Conservation (phyloP, 2,329 filamentous ascomycete species). For the Cadophora sp. region DNA sequence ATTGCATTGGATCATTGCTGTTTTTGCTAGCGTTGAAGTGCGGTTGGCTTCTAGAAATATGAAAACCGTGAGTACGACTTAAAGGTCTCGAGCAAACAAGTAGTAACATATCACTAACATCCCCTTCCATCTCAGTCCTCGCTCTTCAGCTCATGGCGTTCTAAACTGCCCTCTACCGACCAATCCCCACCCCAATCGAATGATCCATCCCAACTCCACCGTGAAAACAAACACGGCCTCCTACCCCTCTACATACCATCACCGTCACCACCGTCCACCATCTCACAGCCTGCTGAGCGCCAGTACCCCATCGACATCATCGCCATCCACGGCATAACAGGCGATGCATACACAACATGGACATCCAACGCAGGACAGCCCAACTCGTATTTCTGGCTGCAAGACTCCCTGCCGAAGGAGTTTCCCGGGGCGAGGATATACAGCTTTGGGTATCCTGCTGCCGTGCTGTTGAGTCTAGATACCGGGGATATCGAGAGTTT, state of each 20-base stretch:
- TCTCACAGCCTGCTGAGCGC: not conserved
- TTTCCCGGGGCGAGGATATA: conserved; percentile 36
- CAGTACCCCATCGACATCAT: conserved; percentile 31
- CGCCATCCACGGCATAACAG: conserved; percentile 35
- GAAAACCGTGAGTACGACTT: too few species aligned
- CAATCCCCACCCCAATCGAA: not conserved
- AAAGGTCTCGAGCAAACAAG: too few species aligned
- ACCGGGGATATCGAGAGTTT: conserved; percentile 30
- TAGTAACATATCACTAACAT: too few species aligned
- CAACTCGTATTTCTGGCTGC: conserved; percentile 31
- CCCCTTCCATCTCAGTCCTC: too few species aligned
- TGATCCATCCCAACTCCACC: not conserved
- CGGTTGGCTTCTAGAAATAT: too few species aligned
- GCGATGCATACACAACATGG: conserved; percentile 37
- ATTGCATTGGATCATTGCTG: too few species aligned
- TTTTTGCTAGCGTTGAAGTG: too few species aligned
- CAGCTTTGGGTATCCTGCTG: conserved; percentile 36
- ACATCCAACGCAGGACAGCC: conserved; percentile 24
- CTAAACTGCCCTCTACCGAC: not conserved
- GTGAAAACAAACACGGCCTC: conserved; percentile 1
- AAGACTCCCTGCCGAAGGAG: conserved; percentile 33
- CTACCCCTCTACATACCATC: conserved; percentile 1
- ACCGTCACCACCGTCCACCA: not conserved
- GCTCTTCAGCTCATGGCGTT: not conserved
- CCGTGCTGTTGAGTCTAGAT: conserved; percentile 25